phyloP scores from a whole-genome alignment of 495 filamentous ascomycete genomes.

The Tuber aestivum region DNA sequence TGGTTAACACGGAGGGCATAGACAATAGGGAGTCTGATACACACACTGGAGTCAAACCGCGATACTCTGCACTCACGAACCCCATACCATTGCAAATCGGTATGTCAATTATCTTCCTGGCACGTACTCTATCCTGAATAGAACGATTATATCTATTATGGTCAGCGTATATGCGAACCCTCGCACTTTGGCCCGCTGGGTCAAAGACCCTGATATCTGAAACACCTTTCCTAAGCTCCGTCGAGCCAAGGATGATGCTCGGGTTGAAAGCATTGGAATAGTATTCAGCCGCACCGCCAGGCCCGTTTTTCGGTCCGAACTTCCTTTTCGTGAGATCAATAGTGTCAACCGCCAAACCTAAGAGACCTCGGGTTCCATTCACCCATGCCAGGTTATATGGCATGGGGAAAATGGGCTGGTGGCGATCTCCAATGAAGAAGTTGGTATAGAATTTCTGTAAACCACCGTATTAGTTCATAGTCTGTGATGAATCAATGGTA shows the following conservation, averaged over 20 bases:
- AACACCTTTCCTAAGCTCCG: slow-evolving; percentile 4
- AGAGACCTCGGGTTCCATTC: neutral
- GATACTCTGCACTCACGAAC: slow-evolving; percentile 73
- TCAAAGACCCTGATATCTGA: slow-evolving; percentile 11
- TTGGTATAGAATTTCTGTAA: slow-evolving; percentile 64
- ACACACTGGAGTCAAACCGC: slow-evolving; percentile 59
- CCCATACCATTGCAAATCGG: slow-evolving; percentile 64
- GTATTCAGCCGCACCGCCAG: slow-evolving; percentile 6
- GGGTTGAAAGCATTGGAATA: slow-evolving; percentile 12
- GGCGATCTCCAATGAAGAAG: slow-evolving; percentile 71
- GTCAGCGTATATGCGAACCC: slow-evolving; percentile 14
- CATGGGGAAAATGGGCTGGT: slow-evolving; percentile 65
- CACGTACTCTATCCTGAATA: neutral
- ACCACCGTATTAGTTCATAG: neutral
- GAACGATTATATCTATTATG: neutral
- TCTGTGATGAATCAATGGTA: neutral
- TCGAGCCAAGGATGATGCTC: slow-evolving; percentile 13
- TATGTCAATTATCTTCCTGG: slow-evolving; percentile 14
- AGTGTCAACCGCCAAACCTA: neutral
- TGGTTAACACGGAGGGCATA: neutral
- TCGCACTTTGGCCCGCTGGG: slow-evolving; percentile 5
- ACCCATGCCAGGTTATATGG: slow-evolving; percentile 75
- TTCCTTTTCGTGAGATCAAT: neutral
- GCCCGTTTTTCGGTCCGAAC: slow-evolving; percentile 7
- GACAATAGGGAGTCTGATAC: slow-evolving; percentile 56